These are phyloP conservation scores for Paraphaeosphaeria minitans DNA, from an alignment of 2,329 filamentous ascomycete species.

Conservation along the genomic window DNA sequence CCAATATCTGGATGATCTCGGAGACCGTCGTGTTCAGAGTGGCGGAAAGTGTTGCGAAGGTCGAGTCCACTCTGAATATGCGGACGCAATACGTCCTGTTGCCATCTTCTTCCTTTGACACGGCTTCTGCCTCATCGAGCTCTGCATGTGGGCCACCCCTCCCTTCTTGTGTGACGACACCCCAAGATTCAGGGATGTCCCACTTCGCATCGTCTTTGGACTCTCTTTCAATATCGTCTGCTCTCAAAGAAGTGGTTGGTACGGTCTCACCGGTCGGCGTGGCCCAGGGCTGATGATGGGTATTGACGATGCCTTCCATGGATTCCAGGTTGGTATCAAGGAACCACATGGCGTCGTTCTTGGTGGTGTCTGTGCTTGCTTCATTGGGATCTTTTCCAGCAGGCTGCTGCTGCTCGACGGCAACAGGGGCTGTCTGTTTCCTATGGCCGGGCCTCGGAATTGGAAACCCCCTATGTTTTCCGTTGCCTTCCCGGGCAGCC, in stretches of 20 bases:
- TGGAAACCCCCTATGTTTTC: constrained; percentile 54
- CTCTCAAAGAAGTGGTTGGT: constrained; percentile 54
- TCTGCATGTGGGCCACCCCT: constrained; percentile 62
- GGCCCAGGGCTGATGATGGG: constrained; percentile 67
- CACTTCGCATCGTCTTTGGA: constrained; percentile 65
- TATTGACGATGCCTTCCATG: constrained; percentile 86
- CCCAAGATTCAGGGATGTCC: constrained; percentile 97
- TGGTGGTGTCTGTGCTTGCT: constrained; percentile 47
- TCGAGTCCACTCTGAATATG: constrained; percentile 91
- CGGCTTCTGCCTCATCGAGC: constrained; percentile 69
- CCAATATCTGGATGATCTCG: constrained; percentile 86
- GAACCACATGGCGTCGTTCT: constrained; percentile 68
- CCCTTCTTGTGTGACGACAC: constrained; percentile 78
- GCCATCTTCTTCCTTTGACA: constrained; percentile 70
- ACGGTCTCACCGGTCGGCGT: constrained; percentile 61
- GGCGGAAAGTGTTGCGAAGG: constrained; percentile 90
- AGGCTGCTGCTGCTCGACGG: constrained; percentile 24
- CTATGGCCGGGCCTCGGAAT: constrained; percentile 52
- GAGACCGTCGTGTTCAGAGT: constrained; percentile 80
- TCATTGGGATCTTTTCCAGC: constrained; percentile 53
- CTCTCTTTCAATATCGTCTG: constrained; percentile 38
- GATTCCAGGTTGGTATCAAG: constrained; percentile 88
- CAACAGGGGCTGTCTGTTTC: constrained; percentile 27
- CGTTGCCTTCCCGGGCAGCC: constrained; percentile 30
- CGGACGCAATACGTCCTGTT: constrained; percentile 85